Conservation (phyloP, 192 early-diverging fungal genomes). For the Coemansia sp. region DNA sequence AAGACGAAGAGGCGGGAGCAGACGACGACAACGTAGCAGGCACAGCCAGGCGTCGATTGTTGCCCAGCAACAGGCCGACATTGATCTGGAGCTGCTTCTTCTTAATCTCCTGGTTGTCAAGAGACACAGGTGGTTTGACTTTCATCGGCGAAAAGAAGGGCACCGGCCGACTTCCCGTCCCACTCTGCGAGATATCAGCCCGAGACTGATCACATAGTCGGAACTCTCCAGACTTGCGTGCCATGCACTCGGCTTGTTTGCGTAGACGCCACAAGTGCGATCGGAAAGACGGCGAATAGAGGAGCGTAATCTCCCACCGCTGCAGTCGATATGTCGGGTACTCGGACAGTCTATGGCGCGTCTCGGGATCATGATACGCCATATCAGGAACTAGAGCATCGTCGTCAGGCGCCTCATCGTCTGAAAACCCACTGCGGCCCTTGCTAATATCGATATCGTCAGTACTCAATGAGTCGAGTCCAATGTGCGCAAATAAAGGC, state of each 20-base stretch:
- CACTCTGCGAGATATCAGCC: constrained; percentile 3
- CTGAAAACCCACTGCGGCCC: constrained; percentile 8
- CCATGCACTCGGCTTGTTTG: constrained; percentile 32
- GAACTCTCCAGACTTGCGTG: constrained; percentile 33
- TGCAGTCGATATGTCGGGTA: constrained; percentile 49
- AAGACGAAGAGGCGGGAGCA: not conserved
- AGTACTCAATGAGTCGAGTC: not conserved
- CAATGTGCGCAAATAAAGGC: not conserved
- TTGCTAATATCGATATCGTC: constrained; percentile 3
- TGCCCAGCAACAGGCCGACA: constrained; percentile 39
- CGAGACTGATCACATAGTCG: constrained; percentile 35
- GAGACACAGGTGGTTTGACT: constrained; percentile 26
- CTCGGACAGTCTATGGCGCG: constrained; percentile 29
- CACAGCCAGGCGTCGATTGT: constrained; percentile 7
- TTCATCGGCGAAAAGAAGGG: constrained; percentile 46
- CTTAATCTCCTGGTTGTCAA: constrained; percentile 50
- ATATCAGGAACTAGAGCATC: constrained; percentile 24
- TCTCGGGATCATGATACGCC: constrained; percentile 46
- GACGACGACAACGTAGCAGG: constrained; percentile 5
- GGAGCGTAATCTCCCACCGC: constrained; percentile 50
- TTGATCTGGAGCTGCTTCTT: constrained; percentile 50
- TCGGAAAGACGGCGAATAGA: constrained; percentile 44
- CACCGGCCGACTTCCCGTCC: constrained; percentile 31
- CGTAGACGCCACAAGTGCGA: constrained; percentile 34
- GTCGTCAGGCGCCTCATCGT: constrained; percentile 23